Base-by-base conservation (phyloP, 345 rosid genomes). In the Populus pruinosa region DNA sequence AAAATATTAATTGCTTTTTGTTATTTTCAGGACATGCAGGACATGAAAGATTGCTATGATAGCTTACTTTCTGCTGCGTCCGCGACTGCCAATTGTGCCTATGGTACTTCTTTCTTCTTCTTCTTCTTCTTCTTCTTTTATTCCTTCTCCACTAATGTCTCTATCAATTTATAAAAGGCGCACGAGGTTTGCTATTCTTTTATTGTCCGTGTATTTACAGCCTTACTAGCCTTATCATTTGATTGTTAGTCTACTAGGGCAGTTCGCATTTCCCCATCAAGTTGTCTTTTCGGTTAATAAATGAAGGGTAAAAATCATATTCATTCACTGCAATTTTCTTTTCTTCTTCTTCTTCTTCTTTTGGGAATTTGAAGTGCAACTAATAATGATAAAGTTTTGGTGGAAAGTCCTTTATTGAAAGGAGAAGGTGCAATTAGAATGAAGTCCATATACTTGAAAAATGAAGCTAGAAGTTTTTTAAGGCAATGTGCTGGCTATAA, bases 1-100 rank as follows among this genome's bases (percentile, higher is more conserved):
- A 25, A 17, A 49, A 23, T 27, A n/a, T 43, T 67, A 53, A 11
- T 33, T 50, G 20, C 39, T 68, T 73, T 81, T 82, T 56, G 78
- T 70, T 53, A 50, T 76, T 25, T 73, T 25, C 79, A 96, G 99
- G 97, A 94, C 56, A 89, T 96, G 98, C 91, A 86, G 74, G 91
- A 88, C 64, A 92, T 96, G 96, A 88, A 88, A 87, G 85, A 90
- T 67, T 92, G 99, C 85, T 96, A 92, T 29, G 99, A 96, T 82
- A 92, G 97, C 85, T 88, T 96, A 74, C 96, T 96, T 78, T 85
- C 98, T 68, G 97, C 98, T 2, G 98, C 99, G 79, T 96, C 98
- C 20, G 97, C 89, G 17, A 89, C 93, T 1, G 98, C 98, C n/a
- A 96, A 96, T 79, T 89, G 97, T 75, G 97, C 97, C 62, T 96